Evolutionary conservation across 768 basidiomycete species (phyloP).

Genomic region (Hebeloma cylindrosporum): DNA sequence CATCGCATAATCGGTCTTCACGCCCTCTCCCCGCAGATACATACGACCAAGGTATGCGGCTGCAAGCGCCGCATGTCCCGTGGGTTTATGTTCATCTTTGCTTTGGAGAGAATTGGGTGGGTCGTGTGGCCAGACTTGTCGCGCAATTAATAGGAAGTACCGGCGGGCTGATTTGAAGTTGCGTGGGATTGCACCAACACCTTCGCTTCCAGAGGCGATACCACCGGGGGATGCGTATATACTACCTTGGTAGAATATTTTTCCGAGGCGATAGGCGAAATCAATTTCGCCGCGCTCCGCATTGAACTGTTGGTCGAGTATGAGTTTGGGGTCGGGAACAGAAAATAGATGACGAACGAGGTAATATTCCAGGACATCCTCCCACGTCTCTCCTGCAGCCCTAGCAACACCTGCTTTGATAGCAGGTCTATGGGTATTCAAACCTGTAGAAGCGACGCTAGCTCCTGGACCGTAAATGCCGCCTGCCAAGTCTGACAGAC

Average conservation of each 20-base stretch:
- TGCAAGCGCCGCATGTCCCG: constrained; percentile 71
- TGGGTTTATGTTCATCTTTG: constrained; percentile 52
- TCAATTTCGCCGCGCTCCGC: constrained; percentile 88
- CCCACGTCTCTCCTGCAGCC: constrained; percentile 91
- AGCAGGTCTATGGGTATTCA: constrained; percentile 68
- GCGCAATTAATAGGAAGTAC: constrained; percentile 85
- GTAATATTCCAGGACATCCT: constrained; percentile 90
- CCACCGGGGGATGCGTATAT: constrained; percentile 82
- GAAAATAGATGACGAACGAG: constrained; percentile 46
- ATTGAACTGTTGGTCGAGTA: constrained; percentile 67
- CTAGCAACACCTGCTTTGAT: constrained; percentile 82
- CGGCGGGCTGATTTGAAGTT: constrained; percentile 73
- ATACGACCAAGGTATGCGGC: constrained; percentile 92
- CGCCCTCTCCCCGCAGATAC: constrained; percentile 92
- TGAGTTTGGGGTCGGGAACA: constrained; percentile 7
- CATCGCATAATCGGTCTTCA: constrained; percentile 66
- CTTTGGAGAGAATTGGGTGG: constrained; percentile 53
- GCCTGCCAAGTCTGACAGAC: constrained; percentile 86
- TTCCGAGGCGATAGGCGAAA: constrained; percentile 91
- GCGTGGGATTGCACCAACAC: constrained; percentile 84
- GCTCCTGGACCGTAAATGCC: constrained; percentile 96
- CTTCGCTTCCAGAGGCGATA: constrained; percentile 83
- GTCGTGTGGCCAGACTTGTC: constrained; percentile 87
- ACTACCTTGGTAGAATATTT: constrained; percentile 94
- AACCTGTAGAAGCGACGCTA: constrained; percentile 86